Conservation (phyloP, 2,329 filamentous ascomycete species). For the Beauveria bassiana region DNA sequence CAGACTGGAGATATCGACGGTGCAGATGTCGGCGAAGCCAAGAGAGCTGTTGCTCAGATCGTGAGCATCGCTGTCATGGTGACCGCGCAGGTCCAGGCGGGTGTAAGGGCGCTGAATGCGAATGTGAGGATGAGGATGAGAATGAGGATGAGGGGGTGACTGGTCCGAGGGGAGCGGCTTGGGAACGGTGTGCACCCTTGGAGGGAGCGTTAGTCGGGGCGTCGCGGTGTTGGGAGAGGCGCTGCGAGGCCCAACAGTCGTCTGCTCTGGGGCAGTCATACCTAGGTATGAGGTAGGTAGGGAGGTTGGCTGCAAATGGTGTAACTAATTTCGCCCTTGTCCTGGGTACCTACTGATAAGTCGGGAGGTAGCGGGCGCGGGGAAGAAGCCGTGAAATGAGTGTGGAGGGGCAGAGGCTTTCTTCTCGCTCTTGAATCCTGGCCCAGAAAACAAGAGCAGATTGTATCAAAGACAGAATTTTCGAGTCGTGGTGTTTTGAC, state of each 20-base stretch:
- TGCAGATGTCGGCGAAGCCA: conserved; percentile 8
- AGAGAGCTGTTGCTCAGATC: background rate
- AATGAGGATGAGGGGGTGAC: conserved; percentile 6
- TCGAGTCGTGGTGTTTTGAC: background rate
- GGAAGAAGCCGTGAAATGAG: background rate
- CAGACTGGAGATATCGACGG: background rate
- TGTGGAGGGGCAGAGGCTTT: background rate
- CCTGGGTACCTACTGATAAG: background rate
- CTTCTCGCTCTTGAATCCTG: background rate
- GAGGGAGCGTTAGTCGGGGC: conserved; percentile 1
- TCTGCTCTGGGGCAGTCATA: background rate
- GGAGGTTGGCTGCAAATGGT: background rate
- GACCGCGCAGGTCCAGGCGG: conserved; percentile 8
- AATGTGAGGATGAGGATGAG: conserved; percentile 7
- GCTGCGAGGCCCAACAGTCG: background rate
- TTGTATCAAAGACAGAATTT: background rate
- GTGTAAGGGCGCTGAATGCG: conserved; percentile 11
- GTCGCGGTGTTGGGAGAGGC: background rate
- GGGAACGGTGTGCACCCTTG: conserved; percentile 7
- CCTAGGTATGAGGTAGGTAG: background rate
- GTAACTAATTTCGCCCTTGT: background rate
- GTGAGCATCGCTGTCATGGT: conserved; percentile 4
- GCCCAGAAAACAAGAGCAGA: background rate
- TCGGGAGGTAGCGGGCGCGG: no score
- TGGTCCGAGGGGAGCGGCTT: conserved; percentile 8